Evolutionary conservation across 805 yeast genomes (phyloP).

Genomic region (Candida maesae): DNA sequence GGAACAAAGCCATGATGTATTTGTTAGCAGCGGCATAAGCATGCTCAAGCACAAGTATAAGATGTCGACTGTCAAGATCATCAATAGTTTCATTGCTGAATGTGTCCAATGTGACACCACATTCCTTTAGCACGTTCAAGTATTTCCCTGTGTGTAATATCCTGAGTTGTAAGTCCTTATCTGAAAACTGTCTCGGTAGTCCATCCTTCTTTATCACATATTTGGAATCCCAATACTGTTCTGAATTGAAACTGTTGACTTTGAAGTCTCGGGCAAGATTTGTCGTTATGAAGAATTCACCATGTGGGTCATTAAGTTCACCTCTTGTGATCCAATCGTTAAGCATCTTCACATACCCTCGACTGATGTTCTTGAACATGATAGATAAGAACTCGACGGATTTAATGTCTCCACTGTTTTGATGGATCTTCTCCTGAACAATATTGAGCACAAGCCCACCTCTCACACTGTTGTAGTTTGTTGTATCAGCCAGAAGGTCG

Average conservation of each 20-base stretch:
- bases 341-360: slow-evolving; percentile 61
- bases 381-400: slow-evolving; percentile 48
- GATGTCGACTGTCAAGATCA: slow-evolving; percentile 36
- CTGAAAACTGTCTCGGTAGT: slow-evolving; percentile 58
- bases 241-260: slow-evolving; percentile 37
- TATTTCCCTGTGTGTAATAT: slow-evolving; percentile 82
- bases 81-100: slow-evolving; percentile 28
- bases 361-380: slow-evolving; percentile 56
- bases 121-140: slow-evolving; percentile 64
- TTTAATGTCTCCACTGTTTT: slow-evolving; percentile 60
- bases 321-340: slow-evolving; percentile 82
- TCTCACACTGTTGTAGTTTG: slow-evolving; percentile 53
- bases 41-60: slow-evolving; percentile 52
- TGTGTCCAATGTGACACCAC: slow-evolving; percentile 40
- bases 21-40: slow-evolving; percentile 69
- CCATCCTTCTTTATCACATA: slow-evolving; percentile 75
- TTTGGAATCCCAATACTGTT: slow-evolving; percentile 70
- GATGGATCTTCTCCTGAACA: slow-evolving; percentile 53
- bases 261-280: slow-evolving; percentile 25
- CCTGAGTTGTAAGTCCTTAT: slow-evolving; percentile 52
- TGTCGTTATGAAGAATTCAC: slow-evolving; percentile 72
- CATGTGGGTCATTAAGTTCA: slow-evolving; percentile 66
- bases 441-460: slow-evolving; percentile 74
- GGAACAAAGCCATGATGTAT: slow-evolving; percentile 51
- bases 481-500: slow-evolving; percentile 50